phyloP scores from a whole-genome alignment of 2,329 filamentous ascomycete genomes.

The Dothidotthia symphoricarpi region DNA sequence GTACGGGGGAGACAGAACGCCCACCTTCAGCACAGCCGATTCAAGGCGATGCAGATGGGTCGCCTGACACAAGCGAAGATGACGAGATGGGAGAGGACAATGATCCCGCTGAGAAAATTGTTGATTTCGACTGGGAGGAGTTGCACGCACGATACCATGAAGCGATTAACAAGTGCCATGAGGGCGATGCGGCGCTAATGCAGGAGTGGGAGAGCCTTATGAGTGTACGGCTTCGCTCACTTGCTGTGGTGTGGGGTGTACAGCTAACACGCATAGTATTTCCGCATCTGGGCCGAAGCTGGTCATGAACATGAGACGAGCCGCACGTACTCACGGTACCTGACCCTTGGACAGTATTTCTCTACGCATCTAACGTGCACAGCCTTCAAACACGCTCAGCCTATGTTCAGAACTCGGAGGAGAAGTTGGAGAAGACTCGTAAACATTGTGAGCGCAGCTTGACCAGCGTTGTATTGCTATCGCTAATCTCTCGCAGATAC shows the following conservation, averaged over 20 bases:
- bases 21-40: conserved; percentile 27
- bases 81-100: conserved; percentile 17
- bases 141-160: conserved; percentile 68
- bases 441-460: conserved; percentile 67
- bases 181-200: conserved; percentile 63
- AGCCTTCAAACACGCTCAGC: conserved; percentile 76
- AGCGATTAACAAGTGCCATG: conserved; percentile 62
- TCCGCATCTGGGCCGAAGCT: conserved; percentile 73
- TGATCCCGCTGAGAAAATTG: conserved; percentile 42
- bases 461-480: not conserved
- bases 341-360: not conserved
- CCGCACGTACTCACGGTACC: conserved; percentile 71
- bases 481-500: conserved; percentile 37
- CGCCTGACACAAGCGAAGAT: conserved; percentile 7
- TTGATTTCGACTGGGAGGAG: conserved; percentile 72
- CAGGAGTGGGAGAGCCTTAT: conserved; percentile 61
- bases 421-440: conserved; percentile 69
- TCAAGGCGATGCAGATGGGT: conserved; percentile 11
- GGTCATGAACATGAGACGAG: conserved; percentile 71
- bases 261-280: conserved; percentile 60
- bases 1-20: conserved; percentile 27
- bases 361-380: not conserved
- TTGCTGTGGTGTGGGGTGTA: not conserved
- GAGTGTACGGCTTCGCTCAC: conserved; percentile 24
- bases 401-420: conserved; percentile 73